These are phyloP conservation scores for Penicillium sp. DNA, from an alignment of 2,329 filamentous ascomycete genomes.

Conservation along the genomic window DNA sequence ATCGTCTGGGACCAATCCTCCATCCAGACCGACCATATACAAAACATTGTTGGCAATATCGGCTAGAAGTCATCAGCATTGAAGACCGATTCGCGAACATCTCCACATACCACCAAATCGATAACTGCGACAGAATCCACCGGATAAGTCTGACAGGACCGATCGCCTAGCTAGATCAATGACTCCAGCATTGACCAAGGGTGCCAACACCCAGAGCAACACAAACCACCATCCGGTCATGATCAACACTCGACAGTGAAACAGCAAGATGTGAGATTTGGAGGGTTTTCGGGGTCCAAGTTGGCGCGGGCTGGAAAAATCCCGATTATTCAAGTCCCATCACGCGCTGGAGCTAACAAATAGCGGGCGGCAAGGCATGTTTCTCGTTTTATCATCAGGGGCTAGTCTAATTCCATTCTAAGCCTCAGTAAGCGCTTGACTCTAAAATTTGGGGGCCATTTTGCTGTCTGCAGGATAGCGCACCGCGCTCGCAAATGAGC, in stretches of 20 bases:
- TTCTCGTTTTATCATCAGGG: background rate
- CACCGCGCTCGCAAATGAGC: background rate
- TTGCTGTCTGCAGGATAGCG: background rate
- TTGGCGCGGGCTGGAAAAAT: background rate
- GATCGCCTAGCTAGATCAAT: background rate
- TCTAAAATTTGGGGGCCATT: background rate
- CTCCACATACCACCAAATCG: slow-evolving; percentile 14
- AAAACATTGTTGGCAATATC: slow-evolving; percentile 15
- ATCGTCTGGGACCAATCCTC: slow-evolving; percentile 12
- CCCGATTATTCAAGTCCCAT: background rate
- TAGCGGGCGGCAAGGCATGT: background rate
- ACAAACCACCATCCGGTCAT: background rate
- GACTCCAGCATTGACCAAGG: background rate
- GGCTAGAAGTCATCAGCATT: slow-evolving; percentile 2
- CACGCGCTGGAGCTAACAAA: background rate
- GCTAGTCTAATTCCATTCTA: background rate
- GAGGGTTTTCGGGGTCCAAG: background rate
- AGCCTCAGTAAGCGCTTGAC: background rate
- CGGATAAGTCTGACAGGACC: background rate
- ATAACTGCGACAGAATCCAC: slow-evolving; percentile 19
- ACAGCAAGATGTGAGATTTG: background rate
- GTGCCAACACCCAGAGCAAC: background rate
- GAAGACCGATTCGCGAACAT: background rate
- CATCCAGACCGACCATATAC: slow-evolving; percentile 15
- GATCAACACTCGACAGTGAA: background rate